Base-by-base conservation (phyloP, 345 rosid genomes). In the Bruguiera gymnorhiza region DNA sequence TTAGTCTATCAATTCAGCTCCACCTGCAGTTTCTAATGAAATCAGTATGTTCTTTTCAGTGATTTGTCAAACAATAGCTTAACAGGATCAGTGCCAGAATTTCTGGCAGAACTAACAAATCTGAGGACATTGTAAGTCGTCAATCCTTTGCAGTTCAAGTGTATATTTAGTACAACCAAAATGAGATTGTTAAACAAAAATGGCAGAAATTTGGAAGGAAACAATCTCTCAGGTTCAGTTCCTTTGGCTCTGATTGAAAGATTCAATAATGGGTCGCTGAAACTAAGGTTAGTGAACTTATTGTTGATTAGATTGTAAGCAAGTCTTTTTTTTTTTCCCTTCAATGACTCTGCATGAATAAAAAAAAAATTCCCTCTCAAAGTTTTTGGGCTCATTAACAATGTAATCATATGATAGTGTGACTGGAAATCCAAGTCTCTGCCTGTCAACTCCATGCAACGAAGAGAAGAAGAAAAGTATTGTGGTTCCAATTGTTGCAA, bases 371-470 rank as follows among this genome's bases (percentile, higher is more conserved):
- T 51, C 58, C 57, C 53, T 65, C 53, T 13, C 30, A 52, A 19
- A 18, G 23, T 13, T 15, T 48, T 21, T 5, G 56, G 50, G 3
- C 18, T 43, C 19, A 43, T 43, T 43, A 43, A 43, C 15, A 43
- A 13, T 43, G 50, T 67, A 3, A 62, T 32, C 9, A 62, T 46
- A 70, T 63, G 21, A 51, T 79, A 85, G 96, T 4, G 21, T 73
- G 34, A 78, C 63, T 21, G 83, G 86, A 21, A 87, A 88, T 65
- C 80, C 66, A 0, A 69, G 81, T 29, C 83, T 87, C 20, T 82
- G 86, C 68, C 68, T 69, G 55, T 60, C 68, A 20, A 52, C 19
- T 60, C 68, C 79, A 13, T 81, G 88, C 66, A 60, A 78, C 54
- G 73, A 79, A 73, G 73, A 76, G 75, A 78, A 76, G 72, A 83